Evolutionary conservation across 106 monocot genomes (phyloP).

Genomic region (Ottelia alismoides): DNA sequence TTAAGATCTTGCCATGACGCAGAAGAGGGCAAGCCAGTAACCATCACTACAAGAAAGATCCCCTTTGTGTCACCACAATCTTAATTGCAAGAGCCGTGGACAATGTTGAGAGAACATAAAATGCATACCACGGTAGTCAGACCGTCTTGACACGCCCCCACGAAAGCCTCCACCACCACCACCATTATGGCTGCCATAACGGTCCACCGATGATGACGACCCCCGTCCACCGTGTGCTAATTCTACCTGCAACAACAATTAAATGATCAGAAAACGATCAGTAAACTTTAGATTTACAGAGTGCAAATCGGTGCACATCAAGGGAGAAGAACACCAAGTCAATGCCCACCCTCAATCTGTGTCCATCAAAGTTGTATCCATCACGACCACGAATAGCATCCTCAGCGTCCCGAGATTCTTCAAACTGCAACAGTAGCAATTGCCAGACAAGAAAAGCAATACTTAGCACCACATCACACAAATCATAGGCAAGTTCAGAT

Average conservation of each 20-base stretch:
- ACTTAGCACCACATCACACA: too few species aligned
- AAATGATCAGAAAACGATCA: too few species aligned
- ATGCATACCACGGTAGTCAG: conserved; percentile 46
- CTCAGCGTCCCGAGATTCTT: conserved; percentile 78
- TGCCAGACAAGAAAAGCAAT: too few species aligned
- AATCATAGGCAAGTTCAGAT: too few species aligned
- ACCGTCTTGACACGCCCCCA: conserved; percentile 56
- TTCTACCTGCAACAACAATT: too few species aligned
- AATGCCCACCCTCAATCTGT: conserved; percentile 41
- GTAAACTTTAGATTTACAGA: too few species aligned
- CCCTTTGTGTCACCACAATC: too few species aligned
- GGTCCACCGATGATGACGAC: conserved; percentile 48
- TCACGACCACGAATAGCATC: conserved; percentile 83
- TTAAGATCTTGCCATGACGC: conserved; percentile 98
- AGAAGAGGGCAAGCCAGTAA: conserved; percentile 84
- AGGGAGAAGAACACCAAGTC: too few species aligned
- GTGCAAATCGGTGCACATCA: too few species aligned
- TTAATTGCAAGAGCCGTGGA: too few species aligned
- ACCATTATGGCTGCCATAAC: conserved; percentile 31
- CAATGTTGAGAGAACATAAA: not conserved
- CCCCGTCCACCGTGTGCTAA: conserved; percentile 81
- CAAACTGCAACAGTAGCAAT: conserved; percentile 83
- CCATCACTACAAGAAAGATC: conserved; percentile 54
- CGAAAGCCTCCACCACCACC: conserved; percentile 26
- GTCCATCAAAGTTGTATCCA: conserved; percentile 82